Evolutionary conservation across 2,329 filamentous ascomycete species (phyloP).

Genomic region (Paraphoma chrysanthemicola): DNA sequence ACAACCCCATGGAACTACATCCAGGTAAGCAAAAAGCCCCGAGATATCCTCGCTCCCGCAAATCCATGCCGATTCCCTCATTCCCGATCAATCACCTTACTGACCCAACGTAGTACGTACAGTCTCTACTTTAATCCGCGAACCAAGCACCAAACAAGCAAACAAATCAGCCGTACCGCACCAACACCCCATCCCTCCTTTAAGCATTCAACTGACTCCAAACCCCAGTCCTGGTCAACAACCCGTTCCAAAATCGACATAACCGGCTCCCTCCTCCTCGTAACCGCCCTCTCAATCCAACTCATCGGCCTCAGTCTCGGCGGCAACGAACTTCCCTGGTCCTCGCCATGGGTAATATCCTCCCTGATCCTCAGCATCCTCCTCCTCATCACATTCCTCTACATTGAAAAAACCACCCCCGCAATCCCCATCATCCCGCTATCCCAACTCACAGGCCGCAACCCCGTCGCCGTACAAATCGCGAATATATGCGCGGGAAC

Average conservation of each 20-base stretch:
- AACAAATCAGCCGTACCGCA: no score
- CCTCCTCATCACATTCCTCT: background rate
- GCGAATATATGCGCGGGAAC: constrained; percentile 68
- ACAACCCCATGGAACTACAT: constrained; percentile 52
- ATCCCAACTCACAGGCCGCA: constrained; percentile 61
- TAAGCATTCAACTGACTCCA: no score
- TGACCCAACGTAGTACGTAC: no score
- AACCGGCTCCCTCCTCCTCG: constrained; percentile 63
- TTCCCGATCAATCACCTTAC: no score
- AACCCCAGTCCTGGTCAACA: background rate
- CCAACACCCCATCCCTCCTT: no score
- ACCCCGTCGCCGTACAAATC: constrained; percentile 63
- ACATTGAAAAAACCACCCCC: constrained; percentile 51
- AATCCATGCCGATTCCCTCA: no score
- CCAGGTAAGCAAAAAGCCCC: constrained; percentile 11
- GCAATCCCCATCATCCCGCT: constrained; percentile 55
- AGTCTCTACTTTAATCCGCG: no score
- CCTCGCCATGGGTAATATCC: constrained; percentile 45
- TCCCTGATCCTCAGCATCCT: background rate
- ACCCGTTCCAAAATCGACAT: constrained; percentile 64
- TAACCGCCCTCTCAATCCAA: constrained; percentile 65
- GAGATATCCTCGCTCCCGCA: no score
- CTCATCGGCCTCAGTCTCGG: constrained; percentile 54
- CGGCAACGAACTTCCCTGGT: constrained; percentile 56
- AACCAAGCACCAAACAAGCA: no score